Evolutionary conservation across 305 asterid species (phyloP).

Genomic region (Withania somnifera): DNA sequence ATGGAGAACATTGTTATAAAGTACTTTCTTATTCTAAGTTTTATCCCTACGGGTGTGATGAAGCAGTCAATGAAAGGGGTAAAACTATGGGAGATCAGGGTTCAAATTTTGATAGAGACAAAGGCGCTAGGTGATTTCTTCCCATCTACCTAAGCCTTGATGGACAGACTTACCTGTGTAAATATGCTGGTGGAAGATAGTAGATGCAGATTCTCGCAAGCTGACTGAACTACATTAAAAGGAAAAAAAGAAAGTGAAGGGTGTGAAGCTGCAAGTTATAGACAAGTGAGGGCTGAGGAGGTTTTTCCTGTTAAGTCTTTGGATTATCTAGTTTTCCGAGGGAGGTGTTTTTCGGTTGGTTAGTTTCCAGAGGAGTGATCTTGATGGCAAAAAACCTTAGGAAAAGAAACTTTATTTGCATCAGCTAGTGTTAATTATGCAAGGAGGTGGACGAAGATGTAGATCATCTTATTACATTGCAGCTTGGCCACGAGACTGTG

Average conservation of each 20-base stretch:
- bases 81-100: background rate
- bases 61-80: background rate
- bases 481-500: no score
- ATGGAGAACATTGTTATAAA: background rate
- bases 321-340: no score
- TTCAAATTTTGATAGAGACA: background rate
- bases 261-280: background rate
- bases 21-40: background rate
- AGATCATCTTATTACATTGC: no score
- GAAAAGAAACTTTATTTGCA: no score
- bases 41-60: background rate
- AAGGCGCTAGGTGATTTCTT: background rate
- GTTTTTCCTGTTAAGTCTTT: no score
- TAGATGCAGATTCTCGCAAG: background rate
- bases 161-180: background rate
- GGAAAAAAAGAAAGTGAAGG: background rate
- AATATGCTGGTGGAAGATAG: background rate
- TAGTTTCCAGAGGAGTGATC: no score
- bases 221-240: background rate
- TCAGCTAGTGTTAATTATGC: no score
- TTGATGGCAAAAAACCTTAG: no score
- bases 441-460: no score
- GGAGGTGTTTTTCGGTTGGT: no score
- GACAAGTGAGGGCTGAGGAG: no score
- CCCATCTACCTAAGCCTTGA: background rate